Evolutionary conservation across 495 filamentous ascomycete species (phyloP).

Genomic region (Parmelia sp.): DNA sequence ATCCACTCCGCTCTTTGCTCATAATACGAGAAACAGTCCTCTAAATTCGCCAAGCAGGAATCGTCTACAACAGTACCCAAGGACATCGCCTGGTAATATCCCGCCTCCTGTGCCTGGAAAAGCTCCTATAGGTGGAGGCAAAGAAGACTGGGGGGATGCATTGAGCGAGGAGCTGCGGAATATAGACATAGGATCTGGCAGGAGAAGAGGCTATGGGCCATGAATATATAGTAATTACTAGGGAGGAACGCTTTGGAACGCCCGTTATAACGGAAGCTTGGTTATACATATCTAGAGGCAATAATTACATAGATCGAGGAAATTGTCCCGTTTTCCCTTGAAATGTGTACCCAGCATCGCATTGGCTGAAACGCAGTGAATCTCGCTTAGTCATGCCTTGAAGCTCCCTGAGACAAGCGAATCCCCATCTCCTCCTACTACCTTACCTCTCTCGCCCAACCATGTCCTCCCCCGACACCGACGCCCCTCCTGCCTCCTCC

Average conservation of each 20-base stretch:
- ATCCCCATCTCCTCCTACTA: not conserved
- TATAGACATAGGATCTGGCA: slow-evolving; percentile 68
- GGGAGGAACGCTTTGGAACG: not conserved
- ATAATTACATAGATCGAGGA: not conserved
- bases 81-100: slow-evolving; percentile 22
- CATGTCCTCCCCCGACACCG: slow-evolving; percentile 12
- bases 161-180: slow-evolving; percentile 73
- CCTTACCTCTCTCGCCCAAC: not conserved
- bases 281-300: not conserved
- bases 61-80: slow-evolving; percentile 50
- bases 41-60: slow-evolving; percentile 39
- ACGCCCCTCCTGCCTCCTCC: slow-evolving; percentile 28
- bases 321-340: not conserved
- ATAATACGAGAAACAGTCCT: slow-evolving; percentile 25
- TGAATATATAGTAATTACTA: not conserved
- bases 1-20: slow-evolving; percentile 20
- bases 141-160: slow-evolving; percentile 46
- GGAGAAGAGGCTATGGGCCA: slow-evolving; percentile 20
- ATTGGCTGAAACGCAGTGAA: not conserved
- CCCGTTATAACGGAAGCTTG: not conserved
- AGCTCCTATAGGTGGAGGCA: slow-evolving; percentile 50
- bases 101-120: slow-evolving; percentile 69
- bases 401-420: not conserved
- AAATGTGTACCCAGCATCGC: not conserved
- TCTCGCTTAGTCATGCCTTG: not conserved